Percentiles rank a stretch among this genome's conserved stretches.
These are phyloP conservation scores for Syzygium malaccense DNA, from an alignment of 441 rosid genomes.

Conservation along the genomic window DNA sequence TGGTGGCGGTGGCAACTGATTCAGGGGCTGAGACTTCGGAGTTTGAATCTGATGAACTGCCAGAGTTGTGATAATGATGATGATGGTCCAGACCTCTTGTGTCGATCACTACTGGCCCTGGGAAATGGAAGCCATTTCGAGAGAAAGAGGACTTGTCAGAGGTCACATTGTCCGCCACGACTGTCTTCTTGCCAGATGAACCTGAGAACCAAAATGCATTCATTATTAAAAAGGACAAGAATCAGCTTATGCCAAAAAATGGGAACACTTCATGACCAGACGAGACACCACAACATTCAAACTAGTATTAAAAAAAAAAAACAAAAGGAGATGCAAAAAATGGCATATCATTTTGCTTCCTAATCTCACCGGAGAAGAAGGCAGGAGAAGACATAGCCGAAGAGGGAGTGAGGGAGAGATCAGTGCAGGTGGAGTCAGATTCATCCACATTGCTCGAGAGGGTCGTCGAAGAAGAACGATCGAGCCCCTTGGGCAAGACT, in stretches of 20 bases:
- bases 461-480: constrained; percentile 11
- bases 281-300: background rate
- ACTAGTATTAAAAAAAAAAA: background rate
- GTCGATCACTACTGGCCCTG: constrained; percentile 9
- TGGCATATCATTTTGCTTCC: background rate
- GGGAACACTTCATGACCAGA: no score
- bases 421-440: constrained; percentile 52
- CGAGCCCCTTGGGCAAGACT: background rate
- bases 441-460: constrained; percentile 31
- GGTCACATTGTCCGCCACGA: background rate
- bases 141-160: background rate
- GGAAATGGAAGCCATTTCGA: background rate
- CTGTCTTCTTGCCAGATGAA: constrained; percentile 13
- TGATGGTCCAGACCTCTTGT: constrained; percentile 6
- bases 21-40: constrained; percentile 51
- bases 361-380: constrained; percentile 6
- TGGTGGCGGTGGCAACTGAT: constrained; percentile 27
- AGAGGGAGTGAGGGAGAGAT: constrained; percentile 54
- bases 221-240: background rate
- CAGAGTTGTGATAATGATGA: background rate
- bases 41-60: constrained; percentile 43
- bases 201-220: constrained; percentile 7
- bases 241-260: background rate
- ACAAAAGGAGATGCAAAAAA: background rate
- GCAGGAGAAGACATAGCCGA: constrained; percentile 21